Base-by-base conservation (phyloP, 2,329 filamentous ascomycete species). In the Pseudocercospora fijiensis region DNA sequence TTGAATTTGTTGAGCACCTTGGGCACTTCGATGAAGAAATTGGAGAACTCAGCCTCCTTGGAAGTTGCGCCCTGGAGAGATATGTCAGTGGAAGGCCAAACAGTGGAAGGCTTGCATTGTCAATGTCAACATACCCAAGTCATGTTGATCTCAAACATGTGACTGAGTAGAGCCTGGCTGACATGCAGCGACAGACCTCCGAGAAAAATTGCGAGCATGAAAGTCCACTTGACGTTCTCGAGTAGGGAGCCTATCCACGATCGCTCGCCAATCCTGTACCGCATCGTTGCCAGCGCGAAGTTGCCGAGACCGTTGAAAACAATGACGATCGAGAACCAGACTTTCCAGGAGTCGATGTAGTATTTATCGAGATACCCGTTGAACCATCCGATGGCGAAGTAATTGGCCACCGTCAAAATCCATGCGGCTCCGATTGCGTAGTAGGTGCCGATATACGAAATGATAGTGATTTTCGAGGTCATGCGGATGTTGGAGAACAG, bases 121-220 rank as follows among this genome's bases (percentile, higher is more conserved):
- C 41, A 18, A 47, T 47, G n/a, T 55, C 4, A 41, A 56, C 52
- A 20, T 8, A 56, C 49, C 91, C 91, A 95, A 2, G 85, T 86
- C 88, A 95, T 94, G 78, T 95, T 85, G 74, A 94, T 87, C 78
- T 90, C 87, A 75, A 95, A 90, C 85, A 95, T 91, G 80, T 96
- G 92, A 4, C 87, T 84, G 52, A 95, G 78, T 33, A 96, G 81
- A 1, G 91, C 91, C 75, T 93, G 89, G 28, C 86, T 90, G 56
- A 96, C 85, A 78, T 96, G 91, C 37, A 96, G 84, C 0, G 88
- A 90, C 57, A 95, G 82, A 43, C 91, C 91, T 58, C 91, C 91
- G 18, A 96, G 82, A 82, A 95, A 96, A 75, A 95, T 88, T 65
- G 88, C 88, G 55, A 94, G 81, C 78, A 88, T 81, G 1, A 84